phyloP scores from a whole-genome alignment of 768 basidiomycete genomes.

The Termitomyces sp. region DNA sequence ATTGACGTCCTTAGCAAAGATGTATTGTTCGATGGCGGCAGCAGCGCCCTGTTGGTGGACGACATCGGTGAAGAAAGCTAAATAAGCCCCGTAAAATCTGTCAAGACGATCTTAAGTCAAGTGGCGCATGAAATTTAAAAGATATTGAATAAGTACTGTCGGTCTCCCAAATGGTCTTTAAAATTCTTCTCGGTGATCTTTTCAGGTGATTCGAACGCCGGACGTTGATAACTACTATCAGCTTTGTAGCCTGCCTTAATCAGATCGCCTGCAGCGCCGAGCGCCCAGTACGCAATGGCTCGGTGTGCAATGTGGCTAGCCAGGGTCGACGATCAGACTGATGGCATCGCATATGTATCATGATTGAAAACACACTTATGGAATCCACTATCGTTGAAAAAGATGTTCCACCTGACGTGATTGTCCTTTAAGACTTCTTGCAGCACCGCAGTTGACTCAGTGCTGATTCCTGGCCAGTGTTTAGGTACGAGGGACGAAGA shows the following conservation, averaged over 20 bases:
- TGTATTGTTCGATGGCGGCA: slow-evolving; percentile 46
- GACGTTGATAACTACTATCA: slow-evolving; percentile 31
- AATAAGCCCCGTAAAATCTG: slow-evolving; percentile 53
- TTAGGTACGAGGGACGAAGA: slow-evolving; percentile 22
- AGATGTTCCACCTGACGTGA: slow-evolving; percentile 43
- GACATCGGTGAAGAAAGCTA: slow-evolving; percentile 43
- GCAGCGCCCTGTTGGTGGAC: slow-evolving; percentile 36
- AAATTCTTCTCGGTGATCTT: slow-evolving; percentile 44
- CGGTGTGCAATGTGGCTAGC: slow-evolving; percentile 26
- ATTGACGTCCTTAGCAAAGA: slow-evolving; percentile 51
- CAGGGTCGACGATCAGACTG: background rate
- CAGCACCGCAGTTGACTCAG: slow-evolving; percentile 29
- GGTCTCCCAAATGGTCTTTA: slow-evolving; percentile 53
- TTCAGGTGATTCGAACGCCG: slow-evolving; percentile 38
- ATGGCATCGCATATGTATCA: background rate
- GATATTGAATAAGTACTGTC: slow-evolving; percentile 31
- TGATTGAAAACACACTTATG: slow-evolving; percentile 43
- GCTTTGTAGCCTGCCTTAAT: slow-evolving; percentile 34
- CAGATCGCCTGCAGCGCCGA: slow-evolving; percentile 25
- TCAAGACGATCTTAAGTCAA: background rate
- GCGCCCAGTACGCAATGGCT: slow-evolving; percentile 25
- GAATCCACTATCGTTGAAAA: slow-evolving; percentile 44
- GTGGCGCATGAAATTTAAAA: background rate
- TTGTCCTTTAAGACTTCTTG: slow-evolving; percentile 43
- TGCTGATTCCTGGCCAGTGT: slow-evolving; percentile 30